Evolutionary conservation across 2,329 filamentous ascomycete genomes (phyloP).

Genomic region (Fusarium citri): DNA sequence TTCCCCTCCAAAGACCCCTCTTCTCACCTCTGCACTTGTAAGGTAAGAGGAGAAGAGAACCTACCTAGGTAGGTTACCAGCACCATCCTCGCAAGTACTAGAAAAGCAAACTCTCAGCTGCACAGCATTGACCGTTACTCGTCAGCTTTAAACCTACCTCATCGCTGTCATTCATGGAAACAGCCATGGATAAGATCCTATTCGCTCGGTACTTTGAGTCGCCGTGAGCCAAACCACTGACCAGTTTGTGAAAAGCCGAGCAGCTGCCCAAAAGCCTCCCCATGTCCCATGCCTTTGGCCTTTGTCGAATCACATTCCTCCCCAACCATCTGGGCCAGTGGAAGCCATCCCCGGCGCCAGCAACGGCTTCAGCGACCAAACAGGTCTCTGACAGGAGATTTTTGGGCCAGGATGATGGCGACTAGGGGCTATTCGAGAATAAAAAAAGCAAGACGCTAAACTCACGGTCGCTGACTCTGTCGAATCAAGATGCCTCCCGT

Average conservation of each 20-base stretch:
- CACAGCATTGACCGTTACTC: conserved; percentile 30
- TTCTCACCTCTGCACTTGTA: conserved; percentile 3
- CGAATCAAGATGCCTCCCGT: conserved; percentile 37
- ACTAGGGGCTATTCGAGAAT: conserved; percentile 44
- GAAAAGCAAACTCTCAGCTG: conserved; percentile 17
- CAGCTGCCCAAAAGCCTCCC: conserved; percentile 29
- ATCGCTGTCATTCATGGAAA: conserved; percentile 31
- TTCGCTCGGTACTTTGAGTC: conserved; percentile 45
- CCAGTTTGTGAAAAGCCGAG: conserved; percentile 24
- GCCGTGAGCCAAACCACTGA: conserved; percentile 34
- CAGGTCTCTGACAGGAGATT: conserved; percentile 37
- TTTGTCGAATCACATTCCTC: conserved; percentile 47
- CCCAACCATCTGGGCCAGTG: conserved; percentile 46
- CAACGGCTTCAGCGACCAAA: conserved; percentile 41
- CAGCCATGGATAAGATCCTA: conserved; percentile 32
- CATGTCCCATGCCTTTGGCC: conserved; percentile 27
- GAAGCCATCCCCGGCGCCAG: conserved; percentile 45
- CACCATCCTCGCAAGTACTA: conserved; percentile 26
- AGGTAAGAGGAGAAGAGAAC: conserved; percentile 5
- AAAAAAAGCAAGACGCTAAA: conserved; percentile 43
- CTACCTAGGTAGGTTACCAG: no score
- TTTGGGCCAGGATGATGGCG: conserved; percentile 35
- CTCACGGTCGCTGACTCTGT: conserved; percentile 22
- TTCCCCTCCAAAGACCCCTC: conserved; percentile 9
- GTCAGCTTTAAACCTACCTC: conserved; percentile 34